These are phyloP conservation scores for Colletotrichum agaves DNA, from an alignment of 2,329 filamentous ascomycete species.

Conservation along the genomic window DNA sequence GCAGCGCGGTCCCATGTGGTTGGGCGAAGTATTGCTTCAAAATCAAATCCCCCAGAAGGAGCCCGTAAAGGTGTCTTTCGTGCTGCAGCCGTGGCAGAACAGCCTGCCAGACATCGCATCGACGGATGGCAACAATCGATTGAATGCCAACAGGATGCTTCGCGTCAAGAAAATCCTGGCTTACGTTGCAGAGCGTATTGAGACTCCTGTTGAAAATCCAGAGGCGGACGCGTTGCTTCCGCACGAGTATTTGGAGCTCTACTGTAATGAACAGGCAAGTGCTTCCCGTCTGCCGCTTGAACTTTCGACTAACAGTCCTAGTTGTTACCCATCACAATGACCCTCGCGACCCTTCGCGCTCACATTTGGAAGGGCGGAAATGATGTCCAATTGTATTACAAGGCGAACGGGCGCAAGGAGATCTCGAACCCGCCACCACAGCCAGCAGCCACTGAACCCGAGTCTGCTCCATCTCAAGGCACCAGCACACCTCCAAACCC, in stretches of 20 bases:
- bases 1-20: slow-evolving; percentile 88
- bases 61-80: slow-evolving; percentile 95
- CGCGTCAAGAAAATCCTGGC: slow-evolving; percentile 92
- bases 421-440: slow-evolving; percentile 51
- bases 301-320: slow-evolving; percentile 43
- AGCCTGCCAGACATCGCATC: slow-evolving; percentile 78
- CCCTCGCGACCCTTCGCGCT: slow-evolving; percentile 88
- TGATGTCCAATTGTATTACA: slow-evolving; percentile 91
- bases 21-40: slow-evolving; percentile 86
- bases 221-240: slow-evolving; percentile 74
- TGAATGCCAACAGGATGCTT: slow-evolving; percentile 98
- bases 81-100: slow-evolving; percentile 84
- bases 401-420: slow-evolving; percentile 85
- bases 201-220: slow-evolving; percentile 70
- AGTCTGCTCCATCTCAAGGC: slow-evolving; percentile 26
- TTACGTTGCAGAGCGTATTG: slow-evolving; percentile 93
- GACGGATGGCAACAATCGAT: slow-evolving; percentile 83
- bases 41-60: slow-evolving; percentile 89
- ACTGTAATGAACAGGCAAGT: slow-evolving; percentile 90
- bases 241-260: slow-evolving; percentile 94
- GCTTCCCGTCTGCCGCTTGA: not conserved
- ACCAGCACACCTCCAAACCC: slow-evolving; percentile 26
- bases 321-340: slow-evolving; percentile 84
- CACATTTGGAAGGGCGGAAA: slow-evolving; percentile 96
- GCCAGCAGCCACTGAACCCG: slow-evolving; percentile 17